Evolutionary conservation across 257 asterid genomes (phyloP), one percentile per base, ranked within the genome.

Genomic region (Ligustrum vulgare): DNA sequence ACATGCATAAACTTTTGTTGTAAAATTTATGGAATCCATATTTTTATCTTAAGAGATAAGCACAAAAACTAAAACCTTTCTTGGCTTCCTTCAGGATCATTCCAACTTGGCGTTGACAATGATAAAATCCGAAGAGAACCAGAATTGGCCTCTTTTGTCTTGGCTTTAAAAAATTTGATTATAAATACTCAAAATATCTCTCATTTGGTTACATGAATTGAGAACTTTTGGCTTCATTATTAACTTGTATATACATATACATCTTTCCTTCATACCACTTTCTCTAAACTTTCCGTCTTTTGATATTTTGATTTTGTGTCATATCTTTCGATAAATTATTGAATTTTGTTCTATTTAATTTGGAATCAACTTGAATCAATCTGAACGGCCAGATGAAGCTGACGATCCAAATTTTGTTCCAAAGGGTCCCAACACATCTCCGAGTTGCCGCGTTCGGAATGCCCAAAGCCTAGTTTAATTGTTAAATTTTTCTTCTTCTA

Each of bases 31-130:
- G 31, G 31, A 28, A 28, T 28, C 31, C 31, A 28, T 28, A 28
- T 28, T 28, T 28, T 28, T 28, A 0, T 28, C 31, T 28, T 28
- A 28, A 28, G 31, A 28, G 31, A 28, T 28, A 0, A 28, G 31
- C 31, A 28, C 31, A 28, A 28, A 28, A 28, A 28, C 31, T 1
- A 28, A 28, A 28, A 28, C 31, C 31, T 28, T 28, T 28, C 31
- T 28, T 28, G 31, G 31, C 31, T 28, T 28, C 31, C 1, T 28
- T 28, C 31, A 28, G 31, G 31, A 28, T 1, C 31, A 28, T 28
- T 28, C 1, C 83, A 72, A 81, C 11, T 78, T 84, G 84, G 73
- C 76, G 88, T 84, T 81, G 88, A 84, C 84, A 70, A 67, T 31
- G 0, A 45, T 76, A 6, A 70, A 75, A 22, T 63, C n/a, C n/a